Evolutionary conservation across 2,329 filamentous ascomycete species (phyloP), one percentile per base, ranked within the genome.

Genomic region (Geosmithia flava): DNA sequence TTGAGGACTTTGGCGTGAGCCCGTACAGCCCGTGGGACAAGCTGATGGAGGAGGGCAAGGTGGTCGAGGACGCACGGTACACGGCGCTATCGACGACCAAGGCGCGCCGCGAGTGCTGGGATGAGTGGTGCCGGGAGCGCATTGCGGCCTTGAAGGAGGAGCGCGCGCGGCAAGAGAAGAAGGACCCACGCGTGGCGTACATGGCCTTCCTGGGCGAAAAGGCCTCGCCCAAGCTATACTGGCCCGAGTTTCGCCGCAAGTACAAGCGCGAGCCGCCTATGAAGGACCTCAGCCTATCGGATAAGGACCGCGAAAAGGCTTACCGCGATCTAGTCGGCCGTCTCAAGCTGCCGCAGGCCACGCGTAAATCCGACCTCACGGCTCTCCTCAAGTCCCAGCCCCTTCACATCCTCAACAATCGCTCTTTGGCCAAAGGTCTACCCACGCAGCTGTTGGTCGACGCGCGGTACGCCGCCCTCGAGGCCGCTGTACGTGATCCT

Each of bases 221-320:
- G 55, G 91, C 90, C 0, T 93, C 83, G 0, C 84, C 87, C 0
- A 97, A 95, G 66, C 74, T 98, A 1, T 98, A 95, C 71, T 98
- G 93, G 93, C 84, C 87, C 0, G 93, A 98, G 62, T 98, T 98
- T 67, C 88, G 87, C 57, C 76, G 93, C 33, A 98, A 96, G 61
- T 93, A 81, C 65, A 85, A 84, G 54, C 90, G 85, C 54, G 89
- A 95, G 53, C 65, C 77, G 0, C 76, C 82, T 47, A 89, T 98
- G 85, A 85, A 83, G 51, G 85, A 91, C 50, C 70, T 78, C 29
- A 76, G 73, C 46, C 70, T 90, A 20, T 68, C 71, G 33, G 87
- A 91, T 58, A 87, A 84, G 62, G 87, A 91, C 47, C 76, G 84
- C 33, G 87, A 94, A 60, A 89, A 85, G 65, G 71, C 79, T 47